Conservation (phyloP, 2,329 filamentous ascomycete species). For the Neofusicoccum ribis region DNA sequence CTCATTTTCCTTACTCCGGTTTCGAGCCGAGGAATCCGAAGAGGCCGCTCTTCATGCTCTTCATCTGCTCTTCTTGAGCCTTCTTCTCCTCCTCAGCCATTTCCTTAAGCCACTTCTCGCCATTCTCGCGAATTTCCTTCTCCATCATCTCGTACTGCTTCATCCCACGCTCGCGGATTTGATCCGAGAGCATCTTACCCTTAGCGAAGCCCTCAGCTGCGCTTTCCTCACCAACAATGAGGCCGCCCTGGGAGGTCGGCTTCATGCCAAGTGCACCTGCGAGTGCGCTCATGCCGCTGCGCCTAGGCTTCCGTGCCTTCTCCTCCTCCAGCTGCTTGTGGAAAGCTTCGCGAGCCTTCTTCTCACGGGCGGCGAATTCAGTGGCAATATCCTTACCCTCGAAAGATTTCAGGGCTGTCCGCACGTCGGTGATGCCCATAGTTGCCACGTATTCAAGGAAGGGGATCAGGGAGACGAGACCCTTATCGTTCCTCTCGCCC, state of each 20-base stretch:
- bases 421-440: conserved; percentile 86
- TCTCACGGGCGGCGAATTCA: conserved; percentile 88
- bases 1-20: conserved; percentile 1
- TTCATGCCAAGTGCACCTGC: conserved; percentile 77
- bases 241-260: conserved; percentile 61
- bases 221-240: conserved; percentile 50
- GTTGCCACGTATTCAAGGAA: conserved; percentile 97
- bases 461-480: conserved; percentile 84
- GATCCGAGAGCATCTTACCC: conserved; percentile 96
- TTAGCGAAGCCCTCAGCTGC: conserved; percentile 78
- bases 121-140: conserved; percentile 87
- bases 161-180: conserved; percentile 87
- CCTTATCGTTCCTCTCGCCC: conserved; percentile 78
- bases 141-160: conserved; percentile 88
- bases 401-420: conserved; percentile 82
- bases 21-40: conserved; percentile 52
- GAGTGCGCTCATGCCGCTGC: conserved; percentile 67
- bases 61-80: conserved; percentile 85
- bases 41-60: conserved; percentile 83
- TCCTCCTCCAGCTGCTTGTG: conserved; percentile 73
- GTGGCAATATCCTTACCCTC: conserved; percentile 84
- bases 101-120: conserved; percentile 93
- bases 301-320: conserved; percentile 61
- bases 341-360: conserved; percentile 80
- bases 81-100: conserved; percentile 87